Base-by-base conservation (phyloP, 108 stramenopile genomes). In the Nannochloropsis salina region DNA sequence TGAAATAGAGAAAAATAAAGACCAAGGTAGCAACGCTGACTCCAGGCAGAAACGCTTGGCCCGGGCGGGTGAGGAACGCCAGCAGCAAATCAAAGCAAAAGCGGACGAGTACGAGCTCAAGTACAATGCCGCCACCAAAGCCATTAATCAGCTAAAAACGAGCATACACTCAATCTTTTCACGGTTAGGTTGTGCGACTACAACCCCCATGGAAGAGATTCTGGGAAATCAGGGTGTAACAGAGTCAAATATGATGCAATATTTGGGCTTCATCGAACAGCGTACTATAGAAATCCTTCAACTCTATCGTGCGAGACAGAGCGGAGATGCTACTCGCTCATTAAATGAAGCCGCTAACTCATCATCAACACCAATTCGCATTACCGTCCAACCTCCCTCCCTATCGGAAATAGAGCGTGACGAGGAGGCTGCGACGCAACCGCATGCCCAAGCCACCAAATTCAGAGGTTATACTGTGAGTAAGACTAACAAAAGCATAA, bases 181-280 rank as follows among this genome's bases (percentile, higher is more conserved):
- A 41, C 88, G 92, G 15, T 86, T 92, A 44, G 90, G 91, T 47
- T 85, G 83, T 45, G 90, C 87, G 15, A 61, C 44, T 42, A 89
- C 86, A 80, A 89, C 86, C 8, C 80, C 89, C 12, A 84, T 91
- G 42, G 91, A 92, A 31, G 92, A 92, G 86, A 91, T 92, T 86
- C 87, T 93, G 22, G 93, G 93, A n/a, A 93, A 92, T 83, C 92
- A 93, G 86, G 93, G 93, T 15, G 92, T 92, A 41, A 92, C 91
- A 6, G 92, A 92, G 43, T 88, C 88, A n/a, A 92, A 92, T 88
- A 92, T 92, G 85, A 92, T 92, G 92, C 92, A 92, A 80, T 92
- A 92, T 88, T 89, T 92, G 43, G 92, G 92, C 41, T 89, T 92
- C 80, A 92, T 92, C 84, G 92, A 92, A 92, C 92, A 92, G 86